Evolutionary conservation across 768 basidiomycete species (phyloP).

Genomic region (Cytidiella melzeri): DNA sequence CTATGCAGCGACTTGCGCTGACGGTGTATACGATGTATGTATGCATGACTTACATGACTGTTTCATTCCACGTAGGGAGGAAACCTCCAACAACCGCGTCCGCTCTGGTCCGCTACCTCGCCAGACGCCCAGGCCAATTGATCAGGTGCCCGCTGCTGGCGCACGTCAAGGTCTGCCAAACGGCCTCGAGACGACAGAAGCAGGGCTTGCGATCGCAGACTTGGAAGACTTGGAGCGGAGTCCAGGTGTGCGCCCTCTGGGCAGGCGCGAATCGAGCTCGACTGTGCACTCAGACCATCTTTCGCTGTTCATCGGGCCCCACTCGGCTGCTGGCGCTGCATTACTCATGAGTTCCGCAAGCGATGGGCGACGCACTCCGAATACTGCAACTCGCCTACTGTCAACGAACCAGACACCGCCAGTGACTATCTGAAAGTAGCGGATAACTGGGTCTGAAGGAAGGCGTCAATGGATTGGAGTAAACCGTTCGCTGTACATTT

Average conservation of each 20-base stretch:
- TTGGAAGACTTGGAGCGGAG: slow-evolving; percentile 26
- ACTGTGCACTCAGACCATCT: neutral
- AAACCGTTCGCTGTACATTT: neutral
- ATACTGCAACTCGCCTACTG: neutral
- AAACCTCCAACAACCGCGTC: slow-evolving; percentile 76
- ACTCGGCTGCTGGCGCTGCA: slow-evolving; percentile 1
- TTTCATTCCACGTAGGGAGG: no score
- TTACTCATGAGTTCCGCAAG: slow-evolving; percentile 4
- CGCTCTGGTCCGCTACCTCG: slow-evolving; percentile 50
- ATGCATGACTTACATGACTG: no score
- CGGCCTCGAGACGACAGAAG: slow-evolving; percentile 55
- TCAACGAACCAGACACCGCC: neutral
- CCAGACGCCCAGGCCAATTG: slow-evolving; percentile 57
- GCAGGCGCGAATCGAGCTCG: neutral
- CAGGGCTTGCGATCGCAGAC: slow-evolving; percentile 39
- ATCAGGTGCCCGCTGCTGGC: slow-evolving; percentile 66
- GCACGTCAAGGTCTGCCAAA: slow-evolving; percentile 58
- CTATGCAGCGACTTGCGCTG: neutral
- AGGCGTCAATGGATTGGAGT: neutral
- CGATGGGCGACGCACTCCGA: neutral
- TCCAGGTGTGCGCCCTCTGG: slow-evolving; percentile 12
- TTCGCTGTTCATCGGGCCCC: neutral
- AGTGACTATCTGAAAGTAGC: neutral
- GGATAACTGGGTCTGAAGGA: neutral
- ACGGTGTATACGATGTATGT: neutral